Conservation (phyloP, 352 stramenopile genomes). For the Thalassiosira exigua region DNA sequence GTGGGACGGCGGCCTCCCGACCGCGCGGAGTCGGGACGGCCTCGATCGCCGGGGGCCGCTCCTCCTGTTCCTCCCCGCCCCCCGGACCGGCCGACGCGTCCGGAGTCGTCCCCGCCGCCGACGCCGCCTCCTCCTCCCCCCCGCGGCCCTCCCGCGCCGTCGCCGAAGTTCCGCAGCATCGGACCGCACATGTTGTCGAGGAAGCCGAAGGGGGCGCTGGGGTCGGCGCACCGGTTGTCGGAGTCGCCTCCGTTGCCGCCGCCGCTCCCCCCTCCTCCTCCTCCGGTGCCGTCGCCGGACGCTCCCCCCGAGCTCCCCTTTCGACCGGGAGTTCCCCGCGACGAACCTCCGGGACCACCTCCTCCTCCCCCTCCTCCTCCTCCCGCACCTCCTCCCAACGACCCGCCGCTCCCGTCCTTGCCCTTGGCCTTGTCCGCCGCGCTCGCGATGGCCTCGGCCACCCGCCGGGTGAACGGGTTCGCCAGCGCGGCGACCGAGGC, state of each 20-base stretch:
- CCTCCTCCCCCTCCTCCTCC: not conserved
- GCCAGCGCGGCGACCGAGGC: conserved; percentile 22
- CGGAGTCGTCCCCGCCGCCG: not conserved
- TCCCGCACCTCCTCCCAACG: not conserved
- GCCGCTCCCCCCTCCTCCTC: no score
- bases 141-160: not conserved
- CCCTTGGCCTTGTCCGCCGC: no score
- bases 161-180: conserved; percentile 29
- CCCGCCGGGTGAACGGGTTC: conserved; percentile 19
- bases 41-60: no score
- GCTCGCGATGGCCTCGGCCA: conserved; percentile 30
- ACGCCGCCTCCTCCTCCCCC: conserved; percentile 20
- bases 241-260: no score
- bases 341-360: not conserved
- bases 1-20: conserved; percentile 5
- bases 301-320: conserved; percentile 6
- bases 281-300: no score
- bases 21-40: not conserved
- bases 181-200: conserved; percentile 57
- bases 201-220: conserved; percentile 22
- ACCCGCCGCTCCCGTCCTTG: not conserved
- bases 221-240: not conserved
- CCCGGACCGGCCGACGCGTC: no score
- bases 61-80: conserved; percentile 1
- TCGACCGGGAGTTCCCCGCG: not conserved